Percentiles rank a stretch among this genome's conserved stretches.
Evolutionary conservation across 495 filamentous ascomycete species (phyloP).

Genomic region (Coniosporium apollinis): DNA sequence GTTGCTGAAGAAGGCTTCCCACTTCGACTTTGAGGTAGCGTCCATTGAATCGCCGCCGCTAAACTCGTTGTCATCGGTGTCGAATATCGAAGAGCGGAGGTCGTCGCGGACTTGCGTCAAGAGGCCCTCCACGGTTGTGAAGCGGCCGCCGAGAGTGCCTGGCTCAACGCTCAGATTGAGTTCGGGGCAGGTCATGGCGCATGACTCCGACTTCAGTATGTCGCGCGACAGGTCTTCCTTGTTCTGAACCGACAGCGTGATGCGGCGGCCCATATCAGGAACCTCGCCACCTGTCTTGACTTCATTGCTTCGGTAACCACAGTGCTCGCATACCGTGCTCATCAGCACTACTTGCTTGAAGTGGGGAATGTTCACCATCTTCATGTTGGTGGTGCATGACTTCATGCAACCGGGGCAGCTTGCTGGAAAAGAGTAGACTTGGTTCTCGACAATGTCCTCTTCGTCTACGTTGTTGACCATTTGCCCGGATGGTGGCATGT

Average conservation of each 20-base stretch:
- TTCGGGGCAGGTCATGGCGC: constrained; percentile 67
- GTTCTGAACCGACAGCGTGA: constrained; percentile 57
- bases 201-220: constrained; percentile 92
- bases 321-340: constrained; percentile 72
- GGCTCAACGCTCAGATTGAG: constrained; percentile 70
- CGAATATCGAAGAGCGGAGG: constrained; percentile 69
- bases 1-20: constrained; percentile 63
- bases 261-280: constrained; percentile 69
- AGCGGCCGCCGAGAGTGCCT: constrained; percentile 87
- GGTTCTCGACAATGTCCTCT: constrained; percentile 65
- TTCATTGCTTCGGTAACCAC: constrained; percentile 88
- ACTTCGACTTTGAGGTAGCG: constrained; percentile 43
- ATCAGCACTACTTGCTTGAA: constrained; percentile 93
- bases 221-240: constrained; percentile 72
- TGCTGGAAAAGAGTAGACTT: constrained; percentile 79
- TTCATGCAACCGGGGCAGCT: constrained; percentile 81
- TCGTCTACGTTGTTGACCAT: constrained; percentile 27
- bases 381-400: constrained; percentile 72
- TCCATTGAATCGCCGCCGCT: constrained; percentile 62
- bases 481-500: constrained; percentile 19
- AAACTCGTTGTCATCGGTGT: constrained; percentile 37
- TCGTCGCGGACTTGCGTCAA: constrained; percentile 88
- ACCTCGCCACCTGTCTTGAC: constrained; percentile 92
- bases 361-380: constrained; percentile 88
- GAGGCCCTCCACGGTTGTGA: constrained; percentile 91